These are phyloP conservation scores for Aspergillus puulaauensis DNA, from an alignment of 2,329 filamentous ascomycete genomes.

Conservation along the genomic window DNA sequence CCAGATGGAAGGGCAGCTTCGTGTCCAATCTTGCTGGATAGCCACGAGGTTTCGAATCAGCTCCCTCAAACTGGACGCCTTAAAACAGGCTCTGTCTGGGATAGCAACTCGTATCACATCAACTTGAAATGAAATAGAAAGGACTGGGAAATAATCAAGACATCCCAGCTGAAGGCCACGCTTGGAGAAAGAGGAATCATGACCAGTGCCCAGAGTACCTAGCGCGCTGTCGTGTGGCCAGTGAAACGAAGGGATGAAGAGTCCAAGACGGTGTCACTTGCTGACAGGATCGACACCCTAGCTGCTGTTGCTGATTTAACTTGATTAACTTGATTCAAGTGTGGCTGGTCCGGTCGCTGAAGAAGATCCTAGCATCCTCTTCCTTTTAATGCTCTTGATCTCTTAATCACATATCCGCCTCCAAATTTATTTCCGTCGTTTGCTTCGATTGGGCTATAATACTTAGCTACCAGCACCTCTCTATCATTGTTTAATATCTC, in stretches of 20 bases:
- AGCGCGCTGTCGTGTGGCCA: neutral
- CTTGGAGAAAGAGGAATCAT: neutral
- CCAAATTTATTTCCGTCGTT: neutral
- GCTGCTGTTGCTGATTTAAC: neutral
- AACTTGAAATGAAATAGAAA: neutral
- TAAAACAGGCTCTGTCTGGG: neutral
- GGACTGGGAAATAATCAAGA: neutral
- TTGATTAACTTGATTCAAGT: neutral
- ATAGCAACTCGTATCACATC: neutral
- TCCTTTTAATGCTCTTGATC: neutral
- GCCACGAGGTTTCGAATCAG: neutral
- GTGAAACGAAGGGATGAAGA: neutral
- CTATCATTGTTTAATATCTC: neutral
- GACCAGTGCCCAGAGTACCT: neutral
- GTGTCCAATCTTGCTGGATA: neutral
- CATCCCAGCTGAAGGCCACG: neutral
- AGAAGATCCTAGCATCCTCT: constrained; percentile 3
- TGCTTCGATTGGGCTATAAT: neutral
- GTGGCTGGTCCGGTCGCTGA: constrained; percentile 6
- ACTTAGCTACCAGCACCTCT: neutral
- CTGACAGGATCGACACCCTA: constrained; percentile 6
- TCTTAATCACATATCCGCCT: neutral
- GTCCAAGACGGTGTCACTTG: neutral
- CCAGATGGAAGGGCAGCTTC: neutral
- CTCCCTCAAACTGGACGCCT: neutral